phyloP scores from a whole-genome alignment of 805 yeast genomes.

The Candida rishiriensis region DNA sequence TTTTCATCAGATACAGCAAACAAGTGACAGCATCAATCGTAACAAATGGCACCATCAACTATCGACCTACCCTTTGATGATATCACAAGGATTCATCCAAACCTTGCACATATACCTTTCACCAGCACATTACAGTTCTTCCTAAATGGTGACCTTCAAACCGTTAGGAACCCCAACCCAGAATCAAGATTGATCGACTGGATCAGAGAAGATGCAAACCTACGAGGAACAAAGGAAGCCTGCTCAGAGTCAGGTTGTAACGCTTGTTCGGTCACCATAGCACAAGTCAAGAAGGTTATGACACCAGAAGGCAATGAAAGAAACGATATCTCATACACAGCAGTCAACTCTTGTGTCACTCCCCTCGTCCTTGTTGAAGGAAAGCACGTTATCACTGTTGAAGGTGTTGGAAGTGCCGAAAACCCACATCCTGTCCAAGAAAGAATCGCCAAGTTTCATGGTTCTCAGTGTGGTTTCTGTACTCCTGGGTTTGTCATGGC shows the following conservation, averaged over 20 bases:
- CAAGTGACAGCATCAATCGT: background rate
- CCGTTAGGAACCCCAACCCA: conserved; percentile 37
- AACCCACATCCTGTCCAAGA: conserved; percentile 47
- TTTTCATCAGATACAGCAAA: too few species aligned
- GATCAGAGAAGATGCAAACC: conserved; percentile 33
- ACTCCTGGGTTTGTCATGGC: conserved; percentile 51
- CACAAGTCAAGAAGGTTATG: conserved; percentile 25
- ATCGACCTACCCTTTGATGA: conserved; percentile 12
- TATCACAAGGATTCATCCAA: conserved; percentile 19
- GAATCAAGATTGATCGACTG: conserved; percentile 40
- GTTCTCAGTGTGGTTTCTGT: conserved; percentile 49
- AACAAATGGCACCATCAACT: conserved; percentile 24
- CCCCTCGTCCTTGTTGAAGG: conserved; percentile 43
- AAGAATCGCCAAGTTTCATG: conserved; percentile 43
- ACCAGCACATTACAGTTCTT: conserved; percentile 29
- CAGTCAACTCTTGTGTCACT: conserved; percentile 44
- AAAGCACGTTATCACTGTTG: conserved; percentile 42
- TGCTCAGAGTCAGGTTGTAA: conserved; percentile 51
- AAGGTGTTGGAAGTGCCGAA: conserved; percentile 39
- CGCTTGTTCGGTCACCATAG: conserved; percentile 43
- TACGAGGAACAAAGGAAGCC: conserved; percentile 44
- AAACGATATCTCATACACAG: conserved; percentile 30
- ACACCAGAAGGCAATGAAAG: conserved; percentile 7
- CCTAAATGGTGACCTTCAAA: conserved; percentile 36
- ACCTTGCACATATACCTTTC: conserved; percentile 24